phyloP scores from a whole-genome alignment of 179 eudicot species.

The Drosera spatulata region DNA sequence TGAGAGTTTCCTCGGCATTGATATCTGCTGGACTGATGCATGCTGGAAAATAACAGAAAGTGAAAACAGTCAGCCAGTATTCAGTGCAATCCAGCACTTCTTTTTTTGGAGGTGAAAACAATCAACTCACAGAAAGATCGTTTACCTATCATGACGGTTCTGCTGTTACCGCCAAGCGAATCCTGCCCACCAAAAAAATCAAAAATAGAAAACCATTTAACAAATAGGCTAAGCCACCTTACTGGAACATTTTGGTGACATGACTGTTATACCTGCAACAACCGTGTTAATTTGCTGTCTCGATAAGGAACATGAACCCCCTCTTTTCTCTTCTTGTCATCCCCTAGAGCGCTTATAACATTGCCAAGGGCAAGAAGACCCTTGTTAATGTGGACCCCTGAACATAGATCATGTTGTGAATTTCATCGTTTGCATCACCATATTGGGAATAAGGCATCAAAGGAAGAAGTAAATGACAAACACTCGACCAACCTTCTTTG shows the following conservation, averaged over 20 bases:
- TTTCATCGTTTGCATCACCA: neutral
- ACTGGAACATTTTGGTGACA: constrained; percentile 1
- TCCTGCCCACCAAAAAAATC: constrained; percentile 38
- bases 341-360: constrained; percentile 98
- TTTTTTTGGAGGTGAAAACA: neutral
- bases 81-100: neutral
- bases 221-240: too few species aligned
- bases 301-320: constrained; percentile 96
- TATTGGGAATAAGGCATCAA: neutral
- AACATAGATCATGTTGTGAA: constrained; percentile 2
- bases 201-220: too few species aligned
- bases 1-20: constrained; percentile 98
- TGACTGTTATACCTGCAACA: constrained; percentile 60
- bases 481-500: constrained; percentile 62
- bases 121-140: neutral
- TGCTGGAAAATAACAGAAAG: constrained; percentile 37
- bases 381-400: constrained; percentile 98
- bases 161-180: constrained; percentile 99
- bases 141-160: constrained; percentile 96
- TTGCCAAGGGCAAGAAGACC: constrained; percentile 99
- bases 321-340: constrained; percentile 96
- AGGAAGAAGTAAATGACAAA: constrained; percentile 5
- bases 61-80: neutral
- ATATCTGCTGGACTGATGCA: constrained; percentile 99
- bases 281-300: constrained; percentile 96